These are phyloP conservation scores for Tulasnella sp. DNA, from an alignment of 768 basidiomycete species.

Conservation along the genomic window DNA sequence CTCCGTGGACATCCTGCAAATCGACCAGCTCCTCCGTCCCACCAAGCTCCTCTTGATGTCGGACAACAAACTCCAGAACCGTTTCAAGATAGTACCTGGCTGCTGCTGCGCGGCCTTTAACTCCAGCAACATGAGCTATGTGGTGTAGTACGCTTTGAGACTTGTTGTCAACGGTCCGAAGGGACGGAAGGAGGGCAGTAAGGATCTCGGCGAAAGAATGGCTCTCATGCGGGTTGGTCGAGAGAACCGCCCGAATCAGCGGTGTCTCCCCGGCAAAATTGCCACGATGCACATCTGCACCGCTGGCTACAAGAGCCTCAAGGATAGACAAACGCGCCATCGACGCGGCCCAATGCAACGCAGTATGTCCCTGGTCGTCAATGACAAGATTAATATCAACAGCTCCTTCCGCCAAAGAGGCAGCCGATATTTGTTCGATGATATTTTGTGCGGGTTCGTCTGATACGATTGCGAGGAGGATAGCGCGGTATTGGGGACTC, in stretches of 20 bases:
- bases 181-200: constrained; percentile 59
- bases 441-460: constrained; percentile 8
- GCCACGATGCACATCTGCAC: constrained; percentile 86
- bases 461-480: constrained; percentile 24
- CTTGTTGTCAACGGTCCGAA: constrained; percentile 84
- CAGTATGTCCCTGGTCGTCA: constrained; percentile 92
- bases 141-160: constrained; percentile 88
- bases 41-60: constrained; percentile 55
- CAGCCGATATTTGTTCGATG: constrained; percentile 11
- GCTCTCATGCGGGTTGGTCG: constrained; percentile 77
- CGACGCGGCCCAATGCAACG: constrained; percentile 88
- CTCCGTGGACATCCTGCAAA: constrained; percentile 90
- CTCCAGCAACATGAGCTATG: constrained; percentile 81
- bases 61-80: constrained; percentile 80
- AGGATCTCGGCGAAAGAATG: constrained; percentile 71
- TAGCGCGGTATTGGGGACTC: constrained; percentile 19
- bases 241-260: constrained; percentile 84
- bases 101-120: constrained; percentile 76
- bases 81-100: constrained; percentile 91
- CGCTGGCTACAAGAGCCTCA: constrained; percentile 63
- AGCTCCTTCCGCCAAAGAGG: neutral
- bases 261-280: constrained; percentile 94
- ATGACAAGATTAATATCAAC: constrained; percentile 79
- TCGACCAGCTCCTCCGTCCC: constrained; percentile 75
- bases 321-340: constrained; percentile 67